These are phyloP conservation scores for Sugiyamaella boreocaroliniensis DNA, from an alignment of 805 yeast species.

Conservation along the genomic window DNA sequence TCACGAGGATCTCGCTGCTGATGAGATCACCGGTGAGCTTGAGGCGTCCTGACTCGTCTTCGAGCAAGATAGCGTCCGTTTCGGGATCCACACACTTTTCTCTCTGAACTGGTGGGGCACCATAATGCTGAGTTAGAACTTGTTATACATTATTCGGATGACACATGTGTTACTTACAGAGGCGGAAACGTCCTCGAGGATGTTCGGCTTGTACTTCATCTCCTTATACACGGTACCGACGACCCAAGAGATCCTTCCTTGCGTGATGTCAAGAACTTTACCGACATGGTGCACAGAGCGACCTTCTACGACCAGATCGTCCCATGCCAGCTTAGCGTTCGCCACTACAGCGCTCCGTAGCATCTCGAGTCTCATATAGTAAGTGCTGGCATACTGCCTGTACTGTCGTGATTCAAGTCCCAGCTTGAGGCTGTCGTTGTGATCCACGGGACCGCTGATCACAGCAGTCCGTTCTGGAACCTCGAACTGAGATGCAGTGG, in stretches of 20 bases:
- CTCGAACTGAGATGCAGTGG: neutral
- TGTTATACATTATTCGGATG: neutral
- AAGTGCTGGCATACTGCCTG: constrained; percentile 50
- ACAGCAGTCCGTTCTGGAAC: neutral
- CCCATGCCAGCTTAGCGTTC: constrained; percentile 52
- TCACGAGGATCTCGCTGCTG: constrained; percentile 51
- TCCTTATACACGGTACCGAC: constrained; percentile 83
- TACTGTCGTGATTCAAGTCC: constrained; percentile 36
- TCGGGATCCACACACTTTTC: constrained; percentile 49
- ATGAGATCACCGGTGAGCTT: constrained; percentile 58
- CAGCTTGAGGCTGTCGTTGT: constrained; percentile 5
- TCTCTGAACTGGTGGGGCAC: constrained; percentile 33
- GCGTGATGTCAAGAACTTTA: constrained; percentile 56
- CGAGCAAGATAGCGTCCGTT: constrained; percentile 53
- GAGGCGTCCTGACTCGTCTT: constrained; percentile 90
- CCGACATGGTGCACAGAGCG: constrained; percentile 38
- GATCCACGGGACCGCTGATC: neutral
- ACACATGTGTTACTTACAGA: constrained; percentile 8
- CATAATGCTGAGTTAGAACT: constrained; percentile 32
- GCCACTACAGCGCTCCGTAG: constrained; percentile 43
- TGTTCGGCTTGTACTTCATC: constrained; percentile 76
- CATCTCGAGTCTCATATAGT: constrained; percentile 44
- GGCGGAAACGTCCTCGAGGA: constrained; percentile 70
- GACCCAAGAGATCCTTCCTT: constrained; percentile 66
- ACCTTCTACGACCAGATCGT: constrained; percentile 37